Conservation (phyloP, 106 monocot species). For the Alisma plantagoaquatica region DNA sequence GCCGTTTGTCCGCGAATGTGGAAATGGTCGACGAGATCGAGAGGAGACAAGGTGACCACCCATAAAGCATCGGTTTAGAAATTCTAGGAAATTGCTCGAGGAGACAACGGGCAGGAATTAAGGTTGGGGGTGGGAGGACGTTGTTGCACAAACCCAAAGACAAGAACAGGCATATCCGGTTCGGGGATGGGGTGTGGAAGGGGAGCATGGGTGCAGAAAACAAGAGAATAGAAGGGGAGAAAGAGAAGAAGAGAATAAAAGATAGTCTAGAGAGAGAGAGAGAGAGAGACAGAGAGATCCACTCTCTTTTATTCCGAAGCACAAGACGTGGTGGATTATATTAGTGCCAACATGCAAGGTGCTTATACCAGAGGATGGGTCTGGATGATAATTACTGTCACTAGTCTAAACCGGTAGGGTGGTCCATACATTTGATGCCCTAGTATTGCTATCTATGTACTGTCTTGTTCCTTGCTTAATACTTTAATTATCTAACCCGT, state of each 20-base stretch:
- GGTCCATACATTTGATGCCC: not conserved
- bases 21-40: conserved; percentile 17
- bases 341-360: conserved; percentile 14
- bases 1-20: conserved; percentile 13
- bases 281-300: too few species aligned
- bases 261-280: conserved; percentile 7
- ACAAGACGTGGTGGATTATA: conserved; percentile 38
- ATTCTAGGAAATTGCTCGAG: conserved; percentile 74
- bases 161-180: conserved; percentile 44
- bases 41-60: conserved; percentile 34
- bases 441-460: not conserved
- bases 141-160: conserved; percentile 29
- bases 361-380: conserved; percentile 9
- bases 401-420: conserved; percentile 5
- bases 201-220: conserved; percentile 48
- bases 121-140: conserved; percentile 20
- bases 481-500: not conserved
- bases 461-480: not conserved
- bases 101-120: conserved; percentile 73
- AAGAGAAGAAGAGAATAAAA: conserved; percentile 38
- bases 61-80: conserved; percentile 40
- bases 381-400: conserved; percentile 30
- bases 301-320: conserved; percentile 20
- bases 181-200: too few species aligned
- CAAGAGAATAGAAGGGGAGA: conserved; percentile 41